Evolutionary conservation across 176 grass and related monocot genomes (phyloP).

Genomic region (Metroxylon sagu): DNA sequence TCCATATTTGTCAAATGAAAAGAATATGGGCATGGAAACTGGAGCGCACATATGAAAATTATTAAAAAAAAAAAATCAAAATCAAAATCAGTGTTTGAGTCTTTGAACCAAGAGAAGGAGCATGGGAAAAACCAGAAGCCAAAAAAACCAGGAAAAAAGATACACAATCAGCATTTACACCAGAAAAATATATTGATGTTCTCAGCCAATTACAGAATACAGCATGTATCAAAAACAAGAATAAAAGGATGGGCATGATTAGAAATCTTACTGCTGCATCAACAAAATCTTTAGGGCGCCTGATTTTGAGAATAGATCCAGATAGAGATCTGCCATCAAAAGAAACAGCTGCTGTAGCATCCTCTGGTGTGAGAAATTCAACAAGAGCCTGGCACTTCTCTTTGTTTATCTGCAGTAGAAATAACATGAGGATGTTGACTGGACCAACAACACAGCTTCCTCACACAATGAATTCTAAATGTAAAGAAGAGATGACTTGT

Average conservation of each 20-base stretch:
- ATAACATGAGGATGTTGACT: constrained; percentile 3
- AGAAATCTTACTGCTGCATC: constrained; percentile 73
- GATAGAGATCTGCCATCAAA: constrained; percentile 67
- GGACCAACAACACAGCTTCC: too few relatives aligned
- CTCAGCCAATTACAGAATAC: too few relatives aligned
- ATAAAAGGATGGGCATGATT: constrained; percentile 4
- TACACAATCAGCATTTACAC: too few relatives aligned
- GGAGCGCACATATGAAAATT: too few relatives aligned
- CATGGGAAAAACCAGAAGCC: too few relatives aligned
- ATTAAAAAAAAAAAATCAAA: too few relatives aligned
- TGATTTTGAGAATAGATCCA: constrained; percentile 76
- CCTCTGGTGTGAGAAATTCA: constrained; percentile 96
- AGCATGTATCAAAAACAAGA: background rate
- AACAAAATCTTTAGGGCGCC: constrained; percentile 84
- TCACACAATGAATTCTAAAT: background rate
- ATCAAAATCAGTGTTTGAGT: too few relatives aligned
- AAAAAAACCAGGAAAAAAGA: too few relatives aligned
- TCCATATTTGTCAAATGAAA: too few relatives aligned
- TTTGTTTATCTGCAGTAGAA: constrained; percentile 73
- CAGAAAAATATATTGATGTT: too few relatives aligned
- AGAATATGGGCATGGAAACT: too few relatives aligned
- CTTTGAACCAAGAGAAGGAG: too few relatives aligned
- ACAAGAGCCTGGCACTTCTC: constrained; percentile 80
- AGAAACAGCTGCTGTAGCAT: constrained; percentile 85
- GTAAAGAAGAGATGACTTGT: background rate